These are phyloP conservation scores for Neonothopanus nambi DNA, from an alignment of 1,284 basidiomycete species.

Conservation along the genomic window DNA sequence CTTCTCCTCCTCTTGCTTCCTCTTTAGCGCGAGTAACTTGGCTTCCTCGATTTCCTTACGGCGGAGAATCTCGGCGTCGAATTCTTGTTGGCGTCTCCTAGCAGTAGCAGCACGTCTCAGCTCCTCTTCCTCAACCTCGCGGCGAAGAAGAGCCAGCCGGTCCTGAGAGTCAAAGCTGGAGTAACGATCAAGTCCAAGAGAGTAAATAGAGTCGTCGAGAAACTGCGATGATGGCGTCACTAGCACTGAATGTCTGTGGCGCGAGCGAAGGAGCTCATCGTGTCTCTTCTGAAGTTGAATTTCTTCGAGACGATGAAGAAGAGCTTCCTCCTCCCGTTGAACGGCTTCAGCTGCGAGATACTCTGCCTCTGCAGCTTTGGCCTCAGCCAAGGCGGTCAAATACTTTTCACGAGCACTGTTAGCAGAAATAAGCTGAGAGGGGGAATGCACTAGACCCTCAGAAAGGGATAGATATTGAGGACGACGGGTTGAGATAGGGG, in stretches of 20 bases:
- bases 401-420: constrained; percentile 25
- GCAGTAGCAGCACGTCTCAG: constrained; percentile 14
- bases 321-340: constrained; percentile 32
- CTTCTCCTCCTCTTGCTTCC: constrained; percentile 9
- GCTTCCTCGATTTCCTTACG: constrained; percentile 17
- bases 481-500: background rate
- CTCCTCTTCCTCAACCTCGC: constrained; percentile 25
- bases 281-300: constrained; percentile 28
- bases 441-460: background rate
- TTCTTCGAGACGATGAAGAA: constrained; percentile 31
- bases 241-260: constrained; percentile 1
- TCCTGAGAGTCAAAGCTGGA: constrained; percentile 2
- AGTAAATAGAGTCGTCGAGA: background rate
- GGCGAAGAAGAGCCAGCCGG: constrained; percentile 18
- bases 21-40: constrained; percentile 13
- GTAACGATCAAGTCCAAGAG: constrained; percentile 1
- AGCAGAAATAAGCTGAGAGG: background rate
- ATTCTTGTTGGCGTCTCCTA: constrained; percentile 16
- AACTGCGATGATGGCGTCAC: background rate
- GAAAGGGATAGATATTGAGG: background rate
- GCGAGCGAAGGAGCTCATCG: constrained; percentile 11
- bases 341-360: constrained; percentile 33
- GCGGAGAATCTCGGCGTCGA: constrained; percentile 14
- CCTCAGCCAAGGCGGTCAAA: constrained; percentile 26
- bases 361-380: constrained; percentile 28